Percentiles rank a stretch among this genome's conserved stretches.
These are phyloP conservation scores for Penicillium bialowiezense DNA, from an alignment of 495 filamentous ascomycete genomes.

Conservation along the genomic window DNA sequence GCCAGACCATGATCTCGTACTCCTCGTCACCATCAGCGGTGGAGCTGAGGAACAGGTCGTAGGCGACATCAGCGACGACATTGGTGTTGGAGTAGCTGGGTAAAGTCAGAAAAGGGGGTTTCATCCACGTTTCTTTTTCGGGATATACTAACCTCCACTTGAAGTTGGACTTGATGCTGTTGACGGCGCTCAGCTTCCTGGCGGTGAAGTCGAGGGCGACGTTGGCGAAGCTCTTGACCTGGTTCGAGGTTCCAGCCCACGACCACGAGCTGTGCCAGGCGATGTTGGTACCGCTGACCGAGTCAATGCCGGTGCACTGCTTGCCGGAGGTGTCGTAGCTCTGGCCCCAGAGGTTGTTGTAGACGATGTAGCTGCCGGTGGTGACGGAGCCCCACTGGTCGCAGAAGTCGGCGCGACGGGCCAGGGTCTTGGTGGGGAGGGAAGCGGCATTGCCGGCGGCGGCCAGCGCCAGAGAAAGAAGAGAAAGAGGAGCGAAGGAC, in stretches of 20 bases:
- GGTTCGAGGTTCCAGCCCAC: conserved; percentile 49
- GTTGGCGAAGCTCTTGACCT: conserved; percentile 63
- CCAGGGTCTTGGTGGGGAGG: conserved; percentile 36
- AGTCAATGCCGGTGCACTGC: conserved; percentile 57
- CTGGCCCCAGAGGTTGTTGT: conserved; percentile 55
- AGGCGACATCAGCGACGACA: conserved; percentile 62
- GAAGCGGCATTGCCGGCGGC: conserved; percentile 31
- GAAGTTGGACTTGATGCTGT: conserved; percentile 50
- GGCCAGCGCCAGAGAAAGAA: conserved; percentile 26
- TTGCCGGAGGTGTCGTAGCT: conserved; percentile 42
- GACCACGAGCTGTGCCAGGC: conserved; percentile 57
- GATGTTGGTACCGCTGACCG: conserved; percentile 41
- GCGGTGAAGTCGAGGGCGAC: conserved; percentile 43
- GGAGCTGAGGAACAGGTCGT: conserved; percentile 60
- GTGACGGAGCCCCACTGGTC: conserved; percentile 46
- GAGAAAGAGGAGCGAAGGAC: conserved; percentile 25
- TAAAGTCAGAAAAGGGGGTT: not conserved
- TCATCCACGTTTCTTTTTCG: not conserved
- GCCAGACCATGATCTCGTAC: conserved; percentile 75
- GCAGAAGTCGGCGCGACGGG: conserved; percentile 46
- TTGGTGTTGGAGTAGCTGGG: conserved; percentile 52
- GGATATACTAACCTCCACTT: conserved; percentile 44
- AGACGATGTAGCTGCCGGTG: conserved; percentile 49
- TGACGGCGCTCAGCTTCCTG: conserved; percentile 47
- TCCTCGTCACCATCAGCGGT: conserved; percentile 41